Base-by-base conservation (phyloP, 768 basidiomycete species). In the Leccinum sublutescens region DNA sequence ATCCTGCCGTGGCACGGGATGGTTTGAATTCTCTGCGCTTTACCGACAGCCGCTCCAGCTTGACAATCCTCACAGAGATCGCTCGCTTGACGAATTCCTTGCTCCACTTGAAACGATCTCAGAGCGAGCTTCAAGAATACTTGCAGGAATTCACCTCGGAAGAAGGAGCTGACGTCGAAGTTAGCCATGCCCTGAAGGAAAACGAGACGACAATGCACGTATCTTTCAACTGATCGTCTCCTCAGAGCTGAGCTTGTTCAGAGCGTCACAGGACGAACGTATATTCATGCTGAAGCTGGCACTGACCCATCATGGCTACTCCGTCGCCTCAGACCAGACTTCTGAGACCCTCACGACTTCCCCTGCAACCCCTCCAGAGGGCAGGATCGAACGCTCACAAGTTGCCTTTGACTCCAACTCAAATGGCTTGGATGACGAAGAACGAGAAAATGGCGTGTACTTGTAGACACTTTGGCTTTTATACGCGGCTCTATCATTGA, bases 261-360 rank as follows among this genome's bases (percentile, higher is more conserved):
- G 91, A 62, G 87, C 81, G 7, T 89, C 91, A 8, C 91, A 93
- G 73, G 82, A 88, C 66, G 91, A 93, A 66, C 80, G 91, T 21
- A 82, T 91, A 58, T 74, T 75, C 27, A 89, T 92, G 54, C 78
- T 91, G 54, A 83, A 80, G 70, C 75, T 86, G 65, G 89, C 86
- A 7, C 73, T 91, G 56, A 73, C 75, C 19, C 80, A 86, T 66
- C 89, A 88, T 64, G 88, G 87, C 2, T 72, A 85, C 11, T 61
- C 64, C 7, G 54, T 84, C 67, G 76, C 78, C 50, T 57, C 73
- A 8, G 55, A 53, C 23, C 62, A 61, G 25, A 27, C 55, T 52
- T 51, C 58, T 29, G 55, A 54, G 17, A 53, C 54, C n/a, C 12
- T 50, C 50, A 2, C 17, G 17, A 19, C 60, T 40, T 36, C 34